Conservation (phyloP, 1,139 yeast genomes). For the Barnettozyma hawaiiensis region DNA sequence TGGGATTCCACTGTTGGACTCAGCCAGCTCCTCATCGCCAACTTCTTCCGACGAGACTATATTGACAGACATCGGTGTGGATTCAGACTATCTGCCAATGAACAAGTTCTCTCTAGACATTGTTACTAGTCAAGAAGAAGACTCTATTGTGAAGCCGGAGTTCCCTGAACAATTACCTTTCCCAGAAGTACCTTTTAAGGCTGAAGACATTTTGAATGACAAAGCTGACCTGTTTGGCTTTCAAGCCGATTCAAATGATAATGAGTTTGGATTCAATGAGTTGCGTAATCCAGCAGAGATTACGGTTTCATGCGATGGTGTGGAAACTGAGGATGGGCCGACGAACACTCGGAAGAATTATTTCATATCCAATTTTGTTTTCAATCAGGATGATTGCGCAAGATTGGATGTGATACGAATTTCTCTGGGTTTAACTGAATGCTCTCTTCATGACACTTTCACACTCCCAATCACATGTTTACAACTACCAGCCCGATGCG, state of each 20-base stretch:
- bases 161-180: conserved; percentile 6
- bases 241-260: conserved; percentile 20
- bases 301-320: conserved; percentile 20
- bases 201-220: conserved; percentile 14
- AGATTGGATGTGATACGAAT: conserved; percentile 13
- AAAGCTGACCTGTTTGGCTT: conserved; percentile 17
- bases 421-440: background rate
- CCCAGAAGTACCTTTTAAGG: conserved; percentile 11
- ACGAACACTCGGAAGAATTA: conserved; percentile 7
- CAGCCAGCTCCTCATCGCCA: conserved; percentile 12
- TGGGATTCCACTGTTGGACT: conserved; percentile 15
- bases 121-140: conserved; percentile 13
- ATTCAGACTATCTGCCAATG: conserved; percentile 12
- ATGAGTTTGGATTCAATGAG: conserved; percentile 31
- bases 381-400: conserved; percentile 11
- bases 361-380: conserved; percentile 10
- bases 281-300: conserved; percentile 41
- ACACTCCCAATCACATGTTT: conserved; percentile 6
- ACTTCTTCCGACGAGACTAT: conserved; percentile 3
- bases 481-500: conserved; percentile 27
- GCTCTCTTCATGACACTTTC: background rate
- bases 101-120: conserved; percentile 24
- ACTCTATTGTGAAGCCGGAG: conserved; percentile 7
- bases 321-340: background rate
- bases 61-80: conserved; percentile 6